Base-by-base conservation (phyloP, 306 rosid genomes). In the Styphnolobium japonicum region DNA sequence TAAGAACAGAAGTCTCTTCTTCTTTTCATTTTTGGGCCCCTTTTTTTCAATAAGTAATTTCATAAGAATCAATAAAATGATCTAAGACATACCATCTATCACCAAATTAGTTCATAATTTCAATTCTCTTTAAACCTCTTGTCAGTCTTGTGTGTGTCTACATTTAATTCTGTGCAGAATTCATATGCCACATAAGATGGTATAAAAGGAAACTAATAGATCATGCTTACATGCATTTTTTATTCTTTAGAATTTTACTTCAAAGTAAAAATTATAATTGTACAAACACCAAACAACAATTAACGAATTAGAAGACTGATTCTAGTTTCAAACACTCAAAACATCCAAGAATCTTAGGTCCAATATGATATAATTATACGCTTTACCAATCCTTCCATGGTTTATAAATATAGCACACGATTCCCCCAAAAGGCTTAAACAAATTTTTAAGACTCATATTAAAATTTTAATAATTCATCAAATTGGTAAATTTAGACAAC, bases 321-420 rank as follows among this genome's bases (percentile, higher is more conserved):
- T 60, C 29, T 3, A 9, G 67, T 57, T 14, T 71, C 69, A 57
- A 34, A 67, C 29, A 40, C 18, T 43, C 46, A 56, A 42, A 49
- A 43, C 40, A 56, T 56, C 19, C 37, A 22, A 7, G 40, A 68
- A 40, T 60, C 53, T 71, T 6, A 70, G 45, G 58, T 10, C 66
- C 42, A 75, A 46, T 31, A 23, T 56, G 22, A 42, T 42, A 19
- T 75, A 62, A 21, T 62, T 27, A 46, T 18, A 62, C 19, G 15
- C 52, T 55, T 21, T 29, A 42, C 71, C 58, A 60, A 61, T 46
- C 37, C 42, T 29, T 2, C 48, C 60, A 45, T 36, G 36, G 40
- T 64, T 76, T 63, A n/a, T 22, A 52, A 63, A 46, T 29, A 43
- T 31, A 62, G 34, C 56, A 80, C 46, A 48, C n/a, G 58, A 80